Base-by-base conservation (phyloP, 129 eudicot species). In the Dittrichia graveolens region DNA sequence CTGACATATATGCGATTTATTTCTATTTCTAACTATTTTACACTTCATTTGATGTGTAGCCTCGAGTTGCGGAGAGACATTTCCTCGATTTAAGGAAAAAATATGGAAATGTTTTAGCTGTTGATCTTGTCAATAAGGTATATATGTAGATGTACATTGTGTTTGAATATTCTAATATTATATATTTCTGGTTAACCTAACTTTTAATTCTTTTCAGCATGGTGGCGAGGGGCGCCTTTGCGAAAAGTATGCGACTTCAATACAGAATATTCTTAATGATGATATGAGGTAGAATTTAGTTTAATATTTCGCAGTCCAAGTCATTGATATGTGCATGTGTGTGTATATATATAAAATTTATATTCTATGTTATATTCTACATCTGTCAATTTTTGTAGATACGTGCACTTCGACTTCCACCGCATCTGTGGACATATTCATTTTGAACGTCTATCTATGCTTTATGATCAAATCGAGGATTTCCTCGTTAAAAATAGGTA, bases 321-420 rank as follows among this genome's bases (percentile, higher is more conserved):
- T 38, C 3, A 5, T 62, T 5, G 43, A 7, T 60, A 12, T 39
- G 3, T 40, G 34, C n/a, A 24, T 24, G 31, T 24, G 31, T 24
- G 31, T 24, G 31, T 24, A 2, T 24, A 2, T 24, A 2, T 24
- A 2, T 24, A 24, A 24, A 24, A 24, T 24, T 24, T 46, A 58
- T 67, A 66, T 13, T 8, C 16, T 54, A 63, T 39, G 15, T 6
- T 44, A 15, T 54, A 15, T 72, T 50, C 75, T 73, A 61, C 77
- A 62, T 68, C 39, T 69, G 59, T 67, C 13, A 47, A 63, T 13
- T 57, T 80, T 62, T 44, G 67, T 75, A 94, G 99, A 80, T 94
- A 94, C 65, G 60, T 90, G 84, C 99, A 94, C 87, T 94, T 94
- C 50, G 99, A 94, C 84, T 94, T 94, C 72, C 99, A 94, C 79